A percentile compares a stretch with the other conserved stretches of the same genome.
These are phyloP conservation scores for Galeopsis tetrahit DNA, from an alignment of 257 asterid genomes.

Conservation along the genomic window DNA sequence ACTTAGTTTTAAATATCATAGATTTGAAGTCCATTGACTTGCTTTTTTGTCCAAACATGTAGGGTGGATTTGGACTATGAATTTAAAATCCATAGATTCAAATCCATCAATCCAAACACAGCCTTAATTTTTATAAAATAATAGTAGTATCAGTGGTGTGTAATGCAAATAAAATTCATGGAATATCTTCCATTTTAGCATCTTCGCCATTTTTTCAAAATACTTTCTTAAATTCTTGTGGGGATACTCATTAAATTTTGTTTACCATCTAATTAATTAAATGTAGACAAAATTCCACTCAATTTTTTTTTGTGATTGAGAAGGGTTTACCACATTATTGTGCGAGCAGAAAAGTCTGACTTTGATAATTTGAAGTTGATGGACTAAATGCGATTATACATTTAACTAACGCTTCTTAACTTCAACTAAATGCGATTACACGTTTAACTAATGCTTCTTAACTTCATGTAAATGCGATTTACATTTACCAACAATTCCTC, in stretches of 20 bases:
- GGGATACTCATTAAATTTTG: not conserved
- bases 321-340: constrained; percentile 21
- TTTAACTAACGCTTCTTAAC: not conserved
- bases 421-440: constrained; percentile 23
- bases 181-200: no score
- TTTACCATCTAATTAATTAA: not conserved
- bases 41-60: no score
- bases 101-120: no score
- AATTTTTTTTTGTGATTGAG: not conserved
- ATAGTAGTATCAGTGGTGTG: no score
- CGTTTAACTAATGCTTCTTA: not conserved
- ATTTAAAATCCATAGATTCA: no score
- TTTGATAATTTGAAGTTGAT: constrained; percentile 10
- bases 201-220: no score
- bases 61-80: no score
- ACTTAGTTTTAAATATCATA: no score
- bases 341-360: constrained; percentile 24
- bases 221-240: no score
- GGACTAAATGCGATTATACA: constrained; percentile 16
- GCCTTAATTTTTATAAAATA: no score
- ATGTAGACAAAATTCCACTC: constrained; percentile 23
- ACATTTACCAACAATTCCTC: not conserved
- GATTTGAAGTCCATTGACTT: no score
- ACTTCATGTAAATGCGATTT: constrained; percentile 23
- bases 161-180: no score